Evolutionary conservation across 2,329 filamentous ascomycete species (phyloP).

Genomic region (Hypoxylon sp.): DNA sequence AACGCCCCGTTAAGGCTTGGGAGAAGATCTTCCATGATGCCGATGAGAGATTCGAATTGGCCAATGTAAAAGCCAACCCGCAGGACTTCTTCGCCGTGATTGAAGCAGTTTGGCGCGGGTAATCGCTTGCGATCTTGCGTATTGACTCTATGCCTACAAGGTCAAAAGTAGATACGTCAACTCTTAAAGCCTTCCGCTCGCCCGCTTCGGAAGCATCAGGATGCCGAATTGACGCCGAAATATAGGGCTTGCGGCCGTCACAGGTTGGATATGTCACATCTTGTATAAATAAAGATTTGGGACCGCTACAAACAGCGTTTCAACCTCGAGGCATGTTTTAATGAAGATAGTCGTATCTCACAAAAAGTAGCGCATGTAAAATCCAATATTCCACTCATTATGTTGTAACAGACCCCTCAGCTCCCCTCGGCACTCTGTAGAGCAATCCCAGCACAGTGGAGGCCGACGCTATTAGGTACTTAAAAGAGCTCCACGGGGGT

Average conservation of each 20-base stretch:
- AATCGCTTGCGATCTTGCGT: neutral
- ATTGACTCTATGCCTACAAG: neutral
- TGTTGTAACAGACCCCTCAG: constrained; percentile 1
- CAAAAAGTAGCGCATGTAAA: neutral
- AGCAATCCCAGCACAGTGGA: neutral
- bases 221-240: neutral
- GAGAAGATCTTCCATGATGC: constrained; percentile 59
- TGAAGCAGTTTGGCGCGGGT: constrained; percentile 55
- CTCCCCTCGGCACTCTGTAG: neutral
- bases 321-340: neutral
- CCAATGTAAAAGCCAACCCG: constrained; percentile 53
- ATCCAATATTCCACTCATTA: neutral
- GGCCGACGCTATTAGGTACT: neutral
- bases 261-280: neutral
- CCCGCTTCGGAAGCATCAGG: neutral
- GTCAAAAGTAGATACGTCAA: neutral
- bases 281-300: constrained; percentile 1
- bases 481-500: constrained; percentile 19
- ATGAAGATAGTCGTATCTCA: neutral
- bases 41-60: constrained; percentile 60
- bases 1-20: constrained; percentile 62
- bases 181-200: neutral
- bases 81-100: constrained; percentile 55
- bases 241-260: neutral
- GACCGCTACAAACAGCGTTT: neutral